Base-by-base conservation (phyloP, 768 basidiomycete genomes). In the Pisolithus tinctorius region DNA sequence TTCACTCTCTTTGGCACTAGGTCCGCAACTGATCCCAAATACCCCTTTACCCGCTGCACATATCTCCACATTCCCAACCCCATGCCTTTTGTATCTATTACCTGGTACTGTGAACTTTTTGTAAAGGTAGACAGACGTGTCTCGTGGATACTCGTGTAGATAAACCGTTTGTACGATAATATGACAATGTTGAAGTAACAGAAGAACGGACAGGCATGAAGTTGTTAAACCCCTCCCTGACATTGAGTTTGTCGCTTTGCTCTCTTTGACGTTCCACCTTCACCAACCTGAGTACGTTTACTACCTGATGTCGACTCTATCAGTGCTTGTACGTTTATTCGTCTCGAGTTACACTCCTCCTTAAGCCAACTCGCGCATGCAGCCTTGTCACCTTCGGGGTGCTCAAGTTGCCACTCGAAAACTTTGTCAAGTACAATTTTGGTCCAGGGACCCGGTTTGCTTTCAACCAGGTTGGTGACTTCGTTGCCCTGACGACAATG, bases 341-440 rank as follows among this genome's bases (percentile, higher is more conserved):
- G 65, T n/a, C 80, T 81, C 25, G 74, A 70, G 7, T 58, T 62
- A 36, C 73, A 73, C 59, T 84, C 79, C n/a, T 68, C 65, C 51
- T 69, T 67, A 40, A 97, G 69, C 91, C 91, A 96, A 11, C 63
- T 63, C 27, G 72, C 63, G 62, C 92, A 93, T 4, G 82, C 79
- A 5, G 81, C 84, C 60, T 81, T 80, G 4, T 80, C 78, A 1
- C 75, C 78, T 2, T 73, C 60, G 0, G 93, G 90, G 63, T 93
- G 71, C 34, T 80, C 83, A 6, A 98, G 74, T 59, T 93, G 92
- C 94, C 93, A 98, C 53, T 84, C 79, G 17, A 91, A 61, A 25
- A 97, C 75, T 44, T 74, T 77, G n/a, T 75, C 70, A 17, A 91
- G 71, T 6, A 84, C 75, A 27, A 75, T 68, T 30, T 79, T 78